Evolutionary conservation across 2,329 filamentous ascomycete genomes (phyloP), one percentile per base, ranked within the genome.

Genomic region (Penicillium sclerotiorum): DNA sequence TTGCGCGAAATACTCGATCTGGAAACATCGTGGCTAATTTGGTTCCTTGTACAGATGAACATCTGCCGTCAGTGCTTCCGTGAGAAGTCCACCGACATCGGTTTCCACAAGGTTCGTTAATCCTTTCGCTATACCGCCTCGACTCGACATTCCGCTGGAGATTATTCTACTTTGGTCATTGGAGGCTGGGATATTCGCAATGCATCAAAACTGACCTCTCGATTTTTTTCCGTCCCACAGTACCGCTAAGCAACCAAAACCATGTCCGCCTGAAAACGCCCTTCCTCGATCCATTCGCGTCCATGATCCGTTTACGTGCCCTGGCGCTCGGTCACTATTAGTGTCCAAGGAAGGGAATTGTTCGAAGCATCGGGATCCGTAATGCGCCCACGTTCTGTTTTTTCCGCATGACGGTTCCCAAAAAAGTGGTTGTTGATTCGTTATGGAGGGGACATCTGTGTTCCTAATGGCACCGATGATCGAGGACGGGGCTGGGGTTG

Each of bases 51-150:
- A 53, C 52, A 74, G 67, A 70, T 70, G 67, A 65, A 70, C 69
- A 84, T 86, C 78, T 86, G 83, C 81, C 81, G 83, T 80, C 69
- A 74, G 76, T 86, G 83, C 81, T 87, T 87, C 80, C 74, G 84
- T 66, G 84, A 87, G 78, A 86, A 86, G 80, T 75, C 77, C 68
- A 71, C 73, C 70, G 83, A 87, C 73, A 86, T 87, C 71, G 84
- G 84, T 66, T 87, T 87, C 79, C 75, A 79, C 74, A 86, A 87
- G 83, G 83, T 86, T 67, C 58, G 67, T 69, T 76, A 64, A 66
- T 45, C 37, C 35, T 35, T 33, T 35, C 15, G 27, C n/a, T n/a
- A n/a, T n/a, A n/a, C 43, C 36, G 39, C 41, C 23, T 17, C 47
- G 44, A 41, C 36, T 21, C 35, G 41, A 33, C 18, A 33, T 35